Percentiles rank a stretch among this genome's conserved stretches.
Evolutionary conservation across 176 grass and related monocot genomes (phyloP).

Genomic region (Themeda triandra): DNA sequence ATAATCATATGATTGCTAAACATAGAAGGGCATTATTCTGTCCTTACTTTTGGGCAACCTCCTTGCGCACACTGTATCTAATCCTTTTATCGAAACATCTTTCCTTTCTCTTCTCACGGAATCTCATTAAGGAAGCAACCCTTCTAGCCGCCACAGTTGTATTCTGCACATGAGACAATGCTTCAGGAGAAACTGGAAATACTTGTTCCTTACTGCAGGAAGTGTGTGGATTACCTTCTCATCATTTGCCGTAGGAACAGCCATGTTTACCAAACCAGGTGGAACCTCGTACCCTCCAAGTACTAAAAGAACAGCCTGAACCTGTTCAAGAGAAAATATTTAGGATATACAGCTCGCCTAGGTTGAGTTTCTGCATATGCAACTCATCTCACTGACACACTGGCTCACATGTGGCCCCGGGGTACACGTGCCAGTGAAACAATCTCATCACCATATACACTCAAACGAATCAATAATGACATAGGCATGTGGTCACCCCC

Average conservation of each 20-base stretch:
- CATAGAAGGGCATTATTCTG: background rate
- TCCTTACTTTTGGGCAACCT: constrained; percentile 73
- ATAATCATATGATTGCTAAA: background rate
- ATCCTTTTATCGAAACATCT: constrained; percentile 78
- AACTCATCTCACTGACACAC: background rate
- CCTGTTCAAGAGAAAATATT: constrained; percentile 39
- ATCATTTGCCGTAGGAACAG: constrained; percentile 34
- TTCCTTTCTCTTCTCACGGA: constrained; percentile 85
- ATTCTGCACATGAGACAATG: constrained; percentile 27
- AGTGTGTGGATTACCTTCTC: constrained; percentile 44
- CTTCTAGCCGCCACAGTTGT: constrained; percentile 58
- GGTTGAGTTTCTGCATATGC: background rate
- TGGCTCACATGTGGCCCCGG: background rate
- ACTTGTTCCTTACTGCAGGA: background rate
- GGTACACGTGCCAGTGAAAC: background rate
- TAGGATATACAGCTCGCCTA: background rate
- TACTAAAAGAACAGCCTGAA: constrained; percentile 67
- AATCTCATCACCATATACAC: background rate
- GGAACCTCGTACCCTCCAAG: constrained; percentile 71
- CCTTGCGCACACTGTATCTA: constrained; percentile 73
- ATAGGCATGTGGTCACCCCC: constrained; percentile 1
- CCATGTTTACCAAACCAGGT: constrained; percentile 44
- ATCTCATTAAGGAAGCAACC: constrained; percentile 70
- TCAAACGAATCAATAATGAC: constrained; percentile 13
- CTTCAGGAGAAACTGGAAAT: constrained; percentile 15